A percentile compares a stretch with the other conserved stretches of the same genome.
Evolutionary conservation across 108 stramenopile species (phyloP).

Genomic region (Skeletonema menzelii): DNA sequence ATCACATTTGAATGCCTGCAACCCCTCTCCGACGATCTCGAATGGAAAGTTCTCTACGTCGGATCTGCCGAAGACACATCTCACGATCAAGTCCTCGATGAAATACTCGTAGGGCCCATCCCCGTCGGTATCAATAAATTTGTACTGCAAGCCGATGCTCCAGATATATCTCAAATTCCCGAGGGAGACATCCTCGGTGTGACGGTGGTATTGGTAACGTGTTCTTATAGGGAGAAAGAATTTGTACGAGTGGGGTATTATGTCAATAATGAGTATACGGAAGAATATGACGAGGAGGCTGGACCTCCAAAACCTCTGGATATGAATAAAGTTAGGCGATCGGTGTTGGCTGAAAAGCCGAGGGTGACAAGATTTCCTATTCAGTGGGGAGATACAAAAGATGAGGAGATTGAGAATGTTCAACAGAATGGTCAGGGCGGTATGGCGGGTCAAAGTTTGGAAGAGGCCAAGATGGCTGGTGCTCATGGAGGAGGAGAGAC

Average conservation of each 20-base stretch:
- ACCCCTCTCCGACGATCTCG: conserved; percentile 71
- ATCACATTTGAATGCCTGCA: conserved; percentile 98
- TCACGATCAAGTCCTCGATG: conserved; percentile 93
- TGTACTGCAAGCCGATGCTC: conserved; percentile 90
- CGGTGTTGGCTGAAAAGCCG: conserved; percentile 94
- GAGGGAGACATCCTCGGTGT: conserved; percentile 93
- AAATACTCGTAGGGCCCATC: conserved; percentile 97
- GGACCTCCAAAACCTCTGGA: conserved; percentile 62
- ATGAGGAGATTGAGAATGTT: conserved; percentile 14
- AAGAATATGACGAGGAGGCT: conserved; percentile 50
- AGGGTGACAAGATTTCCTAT: conserved; percentile 96
- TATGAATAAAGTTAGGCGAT: conserved; percentile 71
- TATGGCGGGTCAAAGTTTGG: conserved; percentile 15
- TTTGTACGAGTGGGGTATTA: conserved; percentile 99
- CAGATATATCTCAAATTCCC: conserved; percentile 82
- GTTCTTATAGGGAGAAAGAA: conserved; percentile 92
- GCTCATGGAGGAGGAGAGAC: neutral
- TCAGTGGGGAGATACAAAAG: conserved; percentile 78
- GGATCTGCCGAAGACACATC: conserved; percentile 90
- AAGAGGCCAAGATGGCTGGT: conserved; percentile 7
- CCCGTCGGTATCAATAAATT: conserved; percentile 94
- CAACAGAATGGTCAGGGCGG: conserved; percentile 13
- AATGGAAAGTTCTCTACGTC: conserved; percentile 99
- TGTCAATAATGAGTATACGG: conserved; percentile 97
- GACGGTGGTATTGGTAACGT: conserved; percentile 96